phyloP scores from a whole-genome alignment of 139 green algal species.

The Tetradesmus lagerheimii region DNA sequence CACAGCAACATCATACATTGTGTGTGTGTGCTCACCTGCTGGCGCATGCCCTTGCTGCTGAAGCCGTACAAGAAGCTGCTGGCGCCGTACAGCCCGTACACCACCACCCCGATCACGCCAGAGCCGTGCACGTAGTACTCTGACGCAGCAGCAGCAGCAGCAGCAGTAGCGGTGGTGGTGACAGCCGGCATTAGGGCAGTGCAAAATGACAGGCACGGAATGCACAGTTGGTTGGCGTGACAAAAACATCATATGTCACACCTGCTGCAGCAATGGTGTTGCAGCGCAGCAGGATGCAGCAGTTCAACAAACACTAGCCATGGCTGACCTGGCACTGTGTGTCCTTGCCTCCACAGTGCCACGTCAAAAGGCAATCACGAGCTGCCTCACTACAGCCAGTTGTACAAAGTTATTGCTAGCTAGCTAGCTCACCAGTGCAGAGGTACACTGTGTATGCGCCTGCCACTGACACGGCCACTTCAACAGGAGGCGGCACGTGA shows the following conservation, averaged over 20 bases:
- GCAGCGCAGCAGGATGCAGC: not conserved
- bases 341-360: too few species aligned
- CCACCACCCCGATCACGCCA: slow-evolving; percentile 90
- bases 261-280: too few species aligned
- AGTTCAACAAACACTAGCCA: too few species aligned
- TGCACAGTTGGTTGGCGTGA: too few species aligned
- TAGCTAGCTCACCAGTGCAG: slow-evolving; percentile 42
- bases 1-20: not conserved
- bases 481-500: slow-evolving; percentile 53
- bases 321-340: too few species aligned
- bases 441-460: slow-evolving; percentile 81
- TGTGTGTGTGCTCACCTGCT: not conserved
- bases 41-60: slow-evolving; percentile 57
- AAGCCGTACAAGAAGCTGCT: slow-evolving; percentile 77
- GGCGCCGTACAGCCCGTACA: slow-evolving; percentile 89
- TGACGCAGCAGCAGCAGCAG: slow-evolving; percentile 15
- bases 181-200: too few species aligned
- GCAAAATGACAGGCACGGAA: too few species aligned
- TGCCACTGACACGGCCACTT: slow-evolving; percentile 81
- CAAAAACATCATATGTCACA: too few species aligned
- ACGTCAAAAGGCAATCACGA: too few species aligned
- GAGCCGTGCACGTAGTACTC: slow-evolving; percentile 44
- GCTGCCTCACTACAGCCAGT: too few species aligned
- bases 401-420: too few species aligned
- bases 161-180: not conserved